Conservation (phyloP, 441 rosid genomes). For the Arabidopsis lyrata region DNA sequence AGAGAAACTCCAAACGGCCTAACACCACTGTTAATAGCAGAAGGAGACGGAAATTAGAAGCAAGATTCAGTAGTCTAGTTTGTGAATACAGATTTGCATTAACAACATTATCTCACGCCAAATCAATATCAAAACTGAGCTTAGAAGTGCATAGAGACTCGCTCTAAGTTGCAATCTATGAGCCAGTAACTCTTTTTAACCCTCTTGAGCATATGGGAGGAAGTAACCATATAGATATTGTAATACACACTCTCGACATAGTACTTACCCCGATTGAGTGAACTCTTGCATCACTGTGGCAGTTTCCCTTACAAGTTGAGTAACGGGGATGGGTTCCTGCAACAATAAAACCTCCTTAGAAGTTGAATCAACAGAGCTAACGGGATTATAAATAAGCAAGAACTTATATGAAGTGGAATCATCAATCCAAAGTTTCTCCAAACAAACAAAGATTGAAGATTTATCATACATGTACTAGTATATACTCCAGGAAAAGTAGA, state of each 20-base stretch:
- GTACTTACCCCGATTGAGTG: constrained; percentile 85
- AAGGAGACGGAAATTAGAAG: constrained; percentile 26
- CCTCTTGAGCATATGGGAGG: constrained; percentile 1
- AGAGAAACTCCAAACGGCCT: constrained; percentile 65
- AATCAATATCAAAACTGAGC: not conserved
- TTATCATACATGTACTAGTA: not conserved
- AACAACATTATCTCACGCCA: not conserved
- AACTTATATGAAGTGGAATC: not conserved
- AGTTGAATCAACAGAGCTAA: not conserved
- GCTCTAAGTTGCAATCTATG: constrained; percentile 4
- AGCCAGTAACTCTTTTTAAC: not conserved
- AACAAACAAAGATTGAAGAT: constrained; percentile 18
- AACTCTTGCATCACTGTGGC: constrained; percentile 97
- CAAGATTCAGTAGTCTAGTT: not conserved
- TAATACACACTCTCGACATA: not conserved
- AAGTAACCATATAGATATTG: not conserved
- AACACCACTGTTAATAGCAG: constrained; percentile 48
- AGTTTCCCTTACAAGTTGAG: constrained; percentile 90
- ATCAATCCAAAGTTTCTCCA: constrained; percentile 9
- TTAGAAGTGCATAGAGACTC: not conserved
- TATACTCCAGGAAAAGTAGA: not conserved
- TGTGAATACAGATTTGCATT: not conserved
- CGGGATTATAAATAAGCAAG: not conserved
- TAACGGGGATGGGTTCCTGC: constrained; percentile 92
- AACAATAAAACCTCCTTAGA: constrained; percentile 17